These are phyloP conservation scores for Lathyrus sativus DNA, from an alignment of 306 rosid genomes.

Conservation along the genomic window DNA sequence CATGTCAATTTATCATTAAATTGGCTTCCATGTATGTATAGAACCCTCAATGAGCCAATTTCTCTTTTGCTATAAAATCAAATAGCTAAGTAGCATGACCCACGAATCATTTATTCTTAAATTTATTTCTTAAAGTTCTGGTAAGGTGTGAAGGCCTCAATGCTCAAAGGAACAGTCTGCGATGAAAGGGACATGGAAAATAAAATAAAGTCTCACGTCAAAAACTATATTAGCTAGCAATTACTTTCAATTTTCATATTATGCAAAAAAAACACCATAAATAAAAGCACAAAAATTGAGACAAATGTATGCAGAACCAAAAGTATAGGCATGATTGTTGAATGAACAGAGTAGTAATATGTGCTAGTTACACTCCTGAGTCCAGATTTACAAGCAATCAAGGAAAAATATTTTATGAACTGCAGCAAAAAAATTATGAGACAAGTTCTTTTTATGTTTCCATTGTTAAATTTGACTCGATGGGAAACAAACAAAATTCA, in stretches of 20 bases:
- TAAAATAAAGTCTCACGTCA: not conserved
- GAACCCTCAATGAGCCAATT: not conserved
- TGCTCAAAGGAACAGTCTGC: not conserved
- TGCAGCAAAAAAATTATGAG: not conserved
- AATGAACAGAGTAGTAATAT: not conserved
- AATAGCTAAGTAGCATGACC: conserved; percentile 1
- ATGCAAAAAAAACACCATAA: not conserved
- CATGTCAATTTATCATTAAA: not conserved
- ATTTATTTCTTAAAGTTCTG: not conserved
- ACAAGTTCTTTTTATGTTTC: not conserved
- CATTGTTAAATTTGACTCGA: not conserved
- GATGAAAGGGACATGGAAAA: not conserved
- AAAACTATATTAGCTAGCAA: not conserved
- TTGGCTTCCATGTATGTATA: not conserved
- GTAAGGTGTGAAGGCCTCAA: not conserved
- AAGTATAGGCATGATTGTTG: not conserved
- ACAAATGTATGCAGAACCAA: not conserved
- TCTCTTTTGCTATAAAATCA: conserved; percentile 8
- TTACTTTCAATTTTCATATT: not conserved
- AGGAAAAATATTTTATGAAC: not conserved
- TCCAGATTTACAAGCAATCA: not conserved
- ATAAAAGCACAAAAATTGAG: not conserved
- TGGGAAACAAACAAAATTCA: not conserved
- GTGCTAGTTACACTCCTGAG: not conserved
- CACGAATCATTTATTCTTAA: not conserved